phyloP scores from a whole-genome alignment of 1,284 basidiomycete species.

The Ustanciosporium gigantosporum region DNA sequence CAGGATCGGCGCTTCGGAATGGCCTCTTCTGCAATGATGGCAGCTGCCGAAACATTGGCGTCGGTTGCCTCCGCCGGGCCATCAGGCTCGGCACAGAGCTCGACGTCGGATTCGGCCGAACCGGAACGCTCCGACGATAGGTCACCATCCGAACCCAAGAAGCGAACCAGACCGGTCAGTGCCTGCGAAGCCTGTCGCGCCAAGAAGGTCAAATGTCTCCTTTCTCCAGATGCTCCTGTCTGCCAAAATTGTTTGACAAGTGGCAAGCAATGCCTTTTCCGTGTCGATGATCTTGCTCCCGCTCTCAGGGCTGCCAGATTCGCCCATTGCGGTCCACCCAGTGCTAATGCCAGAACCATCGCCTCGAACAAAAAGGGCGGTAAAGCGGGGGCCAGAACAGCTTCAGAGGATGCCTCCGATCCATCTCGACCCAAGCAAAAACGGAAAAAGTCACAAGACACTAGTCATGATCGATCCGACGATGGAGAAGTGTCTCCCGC shows the following conservation, averaged over 20 bases:
- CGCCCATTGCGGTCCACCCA: slow-evolving; percentile 42
- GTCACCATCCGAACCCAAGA: slow-evolving; percentile 37
- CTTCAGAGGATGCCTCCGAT: slow-evolving; percentile 9
- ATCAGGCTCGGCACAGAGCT: slow-evolving; percentile 16
- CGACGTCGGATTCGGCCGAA: not conserved
- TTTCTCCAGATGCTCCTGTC: slow-evolving; percentile 44
- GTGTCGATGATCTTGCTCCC: slow-evolving; percentile 51
- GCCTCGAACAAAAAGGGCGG: slow-evolving; percentile 25
- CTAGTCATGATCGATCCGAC: not conserved
- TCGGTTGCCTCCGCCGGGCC: slow-evolving; percentile 36
- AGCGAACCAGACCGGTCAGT: slow-evolving; percentile 50
- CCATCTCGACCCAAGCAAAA: slow-evolving; percentile 7
- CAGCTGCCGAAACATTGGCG: slow-evolving; percentile 39
- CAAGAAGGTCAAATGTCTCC: slow-evolving; percentile 53
- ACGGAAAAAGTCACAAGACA: slow-evolving; percentile 19
- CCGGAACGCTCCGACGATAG: not conserved
- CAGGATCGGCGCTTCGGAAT: too few species aligned
- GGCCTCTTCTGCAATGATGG: slow-evolving; percentile 39
- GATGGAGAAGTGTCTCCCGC: slow-evolving; percentile 1
- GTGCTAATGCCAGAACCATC: slow-evolving; percentile 34
- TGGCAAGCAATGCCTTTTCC: slow-evolving; percentile 52
- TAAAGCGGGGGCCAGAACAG: slow-evolving; percentile 16
- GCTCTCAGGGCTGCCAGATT: slow-evolving; percentile 48
- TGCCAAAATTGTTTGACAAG: slow-evolving; percentile 49
- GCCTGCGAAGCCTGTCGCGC: slow-evolving; percentile 53